Evolutionary conservation across 2,329 filamentous ascomycete species (phyloP), one percentile per base, ranked within the genome.

Genomic region (Venturia aucupariae): DNA sequence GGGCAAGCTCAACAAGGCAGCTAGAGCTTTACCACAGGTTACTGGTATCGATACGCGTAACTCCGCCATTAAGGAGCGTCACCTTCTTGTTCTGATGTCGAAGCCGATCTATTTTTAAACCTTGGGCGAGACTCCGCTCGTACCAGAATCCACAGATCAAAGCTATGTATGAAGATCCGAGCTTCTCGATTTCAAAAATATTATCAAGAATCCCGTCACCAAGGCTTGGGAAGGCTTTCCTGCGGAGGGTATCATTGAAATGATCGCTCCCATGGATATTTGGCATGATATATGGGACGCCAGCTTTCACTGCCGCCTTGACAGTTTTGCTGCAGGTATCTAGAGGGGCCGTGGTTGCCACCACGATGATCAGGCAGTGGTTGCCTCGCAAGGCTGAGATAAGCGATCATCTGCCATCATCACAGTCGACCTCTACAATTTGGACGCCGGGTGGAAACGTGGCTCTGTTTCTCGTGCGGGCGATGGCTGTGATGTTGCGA

Each of bases 1-100:
- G 0, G 70, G 69, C 32, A 78, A 66, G 13, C 70, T 70, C 38
- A 78, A 63, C 10, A 78, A 64, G 22, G 69, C 73, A 1, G 83
- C 83, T 15, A 86, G 76, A 0, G 82, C 84, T 67, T 77, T 70
- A 67, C 79, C 79, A 68, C 80, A 75, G 85, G 0, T 87, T 89
- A 15, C 81, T 83, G 0, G 77, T 81, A 66, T 81, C 84, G 69
- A 87, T 82, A 63, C 74, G 79, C 1, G 77, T 80, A 24, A 78
- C 79, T 0, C 87, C 87, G 35, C 84, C 82, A 66, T 85, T 84
- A 65, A 78, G 83, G 32, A 76, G 70, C 0, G 68, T 71, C 0
- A 72, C 69, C 6, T 64, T 69, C 15, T 67, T 67, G 57, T 73
- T 73, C 48, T 63, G 32, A 78, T 69, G 61, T 78, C 75, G 66